Conservation (phyloP, 208 protist genomes). For the Trypanosoma platydactyli region DNA sequence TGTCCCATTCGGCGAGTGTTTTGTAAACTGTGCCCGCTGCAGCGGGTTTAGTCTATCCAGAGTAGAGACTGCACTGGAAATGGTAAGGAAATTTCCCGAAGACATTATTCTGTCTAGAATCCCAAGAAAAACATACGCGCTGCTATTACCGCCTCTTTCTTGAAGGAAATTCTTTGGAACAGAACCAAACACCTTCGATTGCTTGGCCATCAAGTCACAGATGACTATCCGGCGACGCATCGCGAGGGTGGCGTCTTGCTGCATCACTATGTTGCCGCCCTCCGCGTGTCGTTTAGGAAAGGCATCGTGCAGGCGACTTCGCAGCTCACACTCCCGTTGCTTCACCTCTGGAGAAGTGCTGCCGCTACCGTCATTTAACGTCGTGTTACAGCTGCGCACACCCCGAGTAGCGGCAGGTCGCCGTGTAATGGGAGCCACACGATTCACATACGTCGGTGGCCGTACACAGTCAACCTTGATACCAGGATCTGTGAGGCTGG, state of each 20-base stretch:
- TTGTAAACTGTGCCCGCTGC: constrained; percentile 18
- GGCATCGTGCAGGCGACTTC: constrained; percentile 20
- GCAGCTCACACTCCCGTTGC: constrained; percentile 14
- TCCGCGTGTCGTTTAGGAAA: background rate
- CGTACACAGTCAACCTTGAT: constrained; percentile 21
- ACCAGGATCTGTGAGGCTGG: constrained; percentile 11
- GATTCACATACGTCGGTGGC: constrained; percentile 5
- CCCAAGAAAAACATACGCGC: background rate
- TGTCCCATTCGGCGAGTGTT: constrained; percentile 14
- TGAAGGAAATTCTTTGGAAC: background rate
- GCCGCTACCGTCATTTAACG: background rate
- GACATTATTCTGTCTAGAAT: background rate
- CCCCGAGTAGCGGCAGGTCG: background rate
- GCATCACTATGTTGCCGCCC: background rate
- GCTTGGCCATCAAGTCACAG: background rate
- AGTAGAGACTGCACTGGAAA: background rate
- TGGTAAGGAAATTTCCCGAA: background rate
- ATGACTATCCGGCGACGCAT: constrained; percentile 2
- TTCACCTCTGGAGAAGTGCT: background rate
- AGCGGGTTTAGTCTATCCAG: constrained; percentile 11
- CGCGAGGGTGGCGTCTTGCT: constrained; percentile 1
- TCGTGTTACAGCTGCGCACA: background rate
- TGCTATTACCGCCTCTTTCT: background rate
- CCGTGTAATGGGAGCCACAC: constrained; percentile 1
- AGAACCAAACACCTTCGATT: constrained; percentile 18